Conservation (phyloP, 345 rosid species). For the Syzygium aqueum region DNA sequence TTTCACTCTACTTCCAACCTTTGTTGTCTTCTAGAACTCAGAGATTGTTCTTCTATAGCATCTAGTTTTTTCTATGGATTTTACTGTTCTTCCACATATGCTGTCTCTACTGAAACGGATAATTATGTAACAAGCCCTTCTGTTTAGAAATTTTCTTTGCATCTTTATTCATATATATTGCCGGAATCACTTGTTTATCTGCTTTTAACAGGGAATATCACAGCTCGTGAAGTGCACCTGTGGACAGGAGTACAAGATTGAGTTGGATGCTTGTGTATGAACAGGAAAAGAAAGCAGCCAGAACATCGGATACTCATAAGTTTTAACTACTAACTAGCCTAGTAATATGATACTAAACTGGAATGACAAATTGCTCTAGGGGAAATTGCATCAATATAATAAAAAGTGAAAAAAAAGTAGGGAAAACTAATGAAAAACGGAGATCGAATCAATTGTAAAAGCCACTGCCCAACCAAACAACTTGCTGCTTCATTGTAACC, state of each 20-base stretch:
- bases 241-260: slow-evolving; percentile 49
- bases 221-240: slow-evolving; percentile 43
- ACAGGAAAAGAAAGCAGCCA: background rate
- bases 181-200: slow-evolving; percentile 8
- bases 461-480: background rate
- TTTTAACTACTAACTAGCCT: slow-evolving; percentile 6
- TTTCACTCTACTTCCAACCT: background rate
- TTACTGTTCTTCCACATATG: background rate
- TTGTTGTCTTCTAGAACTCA: background rate
- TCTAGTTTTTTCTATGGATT: background rate
- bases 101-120: background rate
- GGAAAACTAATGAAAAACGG: background rate
- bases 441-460: background rate
- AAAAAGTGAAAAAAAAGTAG: background rate
- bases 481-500: background rate
- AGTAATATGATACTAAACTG: slow-evolving; percentile 11
- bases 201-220: slow-evolving; percentile 46
- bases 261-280: background rate
- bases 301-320: background rate
- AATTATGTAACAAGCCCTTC: background rate
- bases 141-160: background rate
- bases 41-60: background rate
- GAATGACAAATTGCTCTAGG: slow-evolving; percentile 29
- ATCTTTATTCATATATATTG: background rate
- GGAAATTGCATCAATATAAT: background rate